phyloP scores from a whole-genome alignment of 2,329 filamentous ascomycete species.

The Tolypocladium amazonense region DNA sequence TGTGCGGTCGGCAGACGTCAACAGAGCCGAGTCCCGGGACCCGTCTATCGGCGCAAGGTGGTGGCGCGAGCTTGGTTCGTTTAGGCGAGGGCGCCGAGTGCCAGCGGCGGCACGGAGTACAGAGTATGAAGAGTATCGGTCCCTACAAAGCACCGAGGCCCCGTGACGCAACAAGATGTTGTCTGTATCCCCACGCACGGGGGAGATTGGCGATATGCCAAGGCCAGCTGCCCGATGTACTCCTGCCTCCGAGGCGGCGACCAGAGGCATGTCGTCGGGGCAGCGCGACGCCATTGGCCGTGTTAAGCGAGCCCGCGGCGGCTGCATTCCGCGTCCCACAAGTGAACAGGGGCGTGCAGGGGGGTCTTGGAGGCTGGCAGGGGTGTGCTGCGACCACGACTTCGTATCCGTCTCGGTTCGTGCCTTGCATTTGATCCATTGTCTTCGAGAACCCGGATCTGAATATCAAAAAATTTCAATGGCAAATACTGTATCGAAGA shows the following conservation, averaged over 20 bases:
- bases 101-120: neutral
- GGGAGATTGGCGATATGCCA: neutral
- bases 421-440: neutral
- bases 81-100: neutral
- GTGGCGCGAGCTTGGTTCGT: neutral
- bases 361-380: neutral
- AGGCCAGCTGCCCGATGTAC: neutral
- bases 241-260: neutral
- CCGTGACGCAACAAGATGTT: neutral
- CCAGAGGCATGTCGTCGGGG: neutral
- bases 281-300: neutral
- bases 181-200: too few species aligned
- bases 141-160: neutral
- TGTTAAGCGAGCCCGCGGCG: conserved; percentile 2
- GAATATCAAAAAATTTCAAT: too few species aligned
- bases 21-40: neutral
- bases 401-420: neutral
- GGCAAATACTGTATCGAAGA: too few species aligned
- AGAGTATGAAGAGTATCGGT: too few species aligned
- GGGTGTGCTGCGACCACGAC: neutral
- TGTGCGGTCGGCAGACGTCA: neutral
- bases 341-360: neutral
- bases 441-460: too few species aligned
- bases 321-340: conserved; percentile 3
- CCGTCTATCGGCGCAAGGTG: too few species aligned